Evolutionary conservation across 2,329 filamentous ascomycete genomes (phyloP), one percentile per base, ranked within the genome.

Genomic region (Coniella lustricola): DNA sequence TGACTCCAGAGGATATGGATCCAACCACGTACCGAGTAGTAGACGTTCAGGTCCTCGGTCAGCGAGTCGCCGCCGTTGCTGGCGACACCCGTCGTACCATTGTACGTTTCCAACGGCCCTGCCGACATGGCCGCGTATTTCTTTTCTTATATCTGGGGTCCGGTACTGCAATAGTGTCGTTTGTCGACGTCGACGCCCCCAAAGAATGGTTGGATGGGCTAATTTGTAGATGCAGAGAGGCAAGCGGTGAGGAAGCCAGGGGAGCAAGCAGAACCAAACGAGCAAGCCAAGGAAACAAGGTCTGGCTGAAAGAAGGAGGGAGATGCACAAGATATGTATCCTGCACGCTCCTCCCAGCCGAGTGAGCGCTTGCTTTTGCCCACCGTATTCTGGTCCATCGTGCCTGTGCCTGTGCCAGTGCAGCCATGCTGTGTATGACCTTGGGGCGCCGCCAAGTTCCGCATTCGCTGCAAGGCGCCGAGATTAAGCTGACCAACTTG

Each of bases 21-120:
- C 3, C 13, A 25, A 25, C 29, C 38, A 41, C 38, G 57, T 71
- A 87, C 84, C 65, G 88, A 79, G 70, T 95, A 95, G 68, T 81
- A 94, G 59, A 90, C 71, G 67, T 95, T 95, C 57, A 95, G 76
- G 66, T 95, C 79, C 51, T 80, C 67, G 74, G 69, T 82, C 69
- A 70, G 61, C 45, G 75, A 75, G 63, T 75, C 74, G 50, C 77
- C 77, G 54, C 68, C 65, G 31, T 33, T 53, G 60, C 77, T 67
- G 60, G 76, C 74, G 55, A 61, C 60, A 50, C 66, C 75, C 25
- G 59, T 59, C 46, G 71, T 75, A 61, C 76, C 77, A 59, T 75
- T 75, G 65, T 78, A 81, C 36, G 60, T 56, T 49, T 61, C 61
- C 40, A 64, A 48, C 46, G 62, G 56, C 10, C 59, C 57, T 48